These are phyloP conservation scores for Mycena vitilis DNA, from an alignment of 768 basidiomycete genomes.

Conservation along the genomic window DNA sequence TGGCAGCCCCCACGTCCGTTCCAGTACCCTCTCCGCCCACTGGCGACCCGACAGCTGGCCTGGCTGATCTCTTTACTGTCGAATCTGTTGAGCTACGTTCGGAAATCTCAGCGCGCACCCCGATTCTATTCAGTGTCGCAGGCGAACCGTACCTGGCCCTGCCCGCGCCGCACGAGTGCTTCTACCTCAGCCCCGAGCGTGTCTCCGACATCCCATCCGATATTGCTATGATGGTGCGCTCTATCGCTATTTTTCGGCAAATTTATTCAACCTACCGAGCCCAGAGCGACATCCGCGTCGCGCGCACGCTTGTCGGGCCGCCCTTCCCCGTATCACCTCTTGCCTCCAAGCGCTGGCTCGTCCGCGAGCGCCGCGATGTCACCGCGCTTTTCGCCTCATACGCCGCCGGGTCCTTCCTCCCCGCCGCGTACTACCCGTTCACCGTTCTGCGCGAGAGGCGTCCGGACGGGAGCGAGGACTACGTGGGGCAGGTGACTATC, in stretches of 20 bases:
- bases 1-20: too few species aligned
- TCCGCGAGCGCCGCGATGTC: slow-evolving; percentile 20
- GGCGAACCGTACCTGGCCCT: slow-evolving; percentile 33
- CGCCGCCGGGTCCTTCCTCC: slow-evolving; percentile 21
- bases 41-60: too few species aligned
- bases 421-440: slow-evolving; percentile 23
- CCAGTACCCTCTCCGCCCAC: too few species aligned
- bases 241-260: neutral
- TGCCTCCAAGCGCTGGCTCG: slow-evolving; percentile 19
- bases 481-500: slow-evolving; percentile 32
- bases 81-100: slow-evolving; percentile 26
- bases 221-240: slow-evolving; percentile 32
- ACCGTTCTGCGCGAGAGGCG: slow-evolving; percentile 26
- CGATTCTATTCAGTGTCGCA: slow-evolving; percentile 27
- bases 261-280: too few species aligned
- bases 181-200: slow-evolving; percentile 25
- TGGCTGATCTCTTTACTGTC: slow-evolving; percentile 13
- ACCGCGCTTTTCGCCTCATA: slow-evolving; percentile 22
- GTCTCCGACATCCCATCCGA: slow-evolving; percentile 29
- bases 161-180: slow-evolving; percentile 30
- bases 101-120: slow-evolving; percentile 18
- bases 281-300: slow-evolving; percentile 36
- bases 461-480: slow-evolving; percentile 19
- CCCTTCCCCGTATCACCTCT: slow-evolving; percentile 27
- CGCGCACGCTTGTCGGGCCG: slow-evolving; percentile 27